Conservation (phyloP, 2,329 filamentous ascomycete genomes). For the Catunica adiposa region DNA sequence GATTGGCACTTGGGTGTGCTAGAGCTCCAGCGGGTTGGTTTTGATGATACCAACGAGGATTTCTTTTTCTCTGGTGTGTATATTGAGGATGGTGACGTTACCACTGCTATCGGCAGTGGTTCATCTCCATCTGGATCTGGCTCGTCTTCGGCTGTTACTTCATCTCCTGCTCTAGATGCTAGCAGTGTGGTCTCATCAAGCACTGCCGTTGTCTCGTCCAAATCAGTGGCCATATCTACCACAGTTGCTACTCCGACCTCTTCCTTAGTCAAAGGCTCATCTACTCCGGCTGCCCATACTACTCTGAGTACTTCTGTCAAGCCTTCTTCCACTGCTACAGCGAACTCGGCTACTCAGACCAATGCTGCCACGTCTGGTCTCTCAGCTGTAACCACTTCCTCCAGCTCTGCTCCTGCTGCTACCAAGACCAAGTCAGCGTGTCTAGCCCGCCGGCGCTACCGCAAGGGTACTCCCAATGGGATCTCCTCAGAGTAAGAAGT, state of each 20-base stretch:
- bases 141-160: neutral
- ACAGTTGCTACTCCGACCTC: slow-evolving; percentile 1
- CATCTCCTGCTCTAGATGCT: neutral
- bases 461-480: slow-evolving; percentile 3
- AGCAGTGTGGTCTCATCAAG: neutral
- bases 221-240: neutral
- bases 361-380: slow-evolving; percentile 4
- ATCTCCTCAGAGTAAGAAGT: neutral
- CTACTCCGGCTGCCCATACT: slow-evolving; percentile 1
- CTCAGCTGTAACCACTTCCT: neutral
- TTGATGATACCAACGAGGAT: slow-evolving; percentile 41
- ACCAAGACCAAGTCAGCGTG: slow-evolving; percentile 3
- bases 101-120: slow-evolving; percentile 18
- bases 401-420: neutral
- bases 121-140: slow-evolving; percentile 3
- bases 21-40: slow-evolving; percentile 42
- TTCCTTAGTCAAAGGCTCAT: neutral
- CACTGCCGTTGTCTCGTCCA: neutral
- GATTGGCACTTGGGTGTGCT: slow-evolving; percentile 61
- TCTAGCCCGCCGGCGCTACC: slow-evolving; percentile 8
- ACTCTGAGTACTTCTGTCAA: slow-evolving; percentile 7
- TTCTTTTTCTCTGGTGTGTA: slow-evolving; percentile 59
- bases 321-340: neutral
- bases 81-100: slow-evolving; percentile 34
- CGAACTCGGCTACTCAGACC: neutral